These are phyloP conservation scores for Boletus sp. DNA, from an alignment of 768 basidiomycete genomes.

Conservation along the genomic window DNA sequence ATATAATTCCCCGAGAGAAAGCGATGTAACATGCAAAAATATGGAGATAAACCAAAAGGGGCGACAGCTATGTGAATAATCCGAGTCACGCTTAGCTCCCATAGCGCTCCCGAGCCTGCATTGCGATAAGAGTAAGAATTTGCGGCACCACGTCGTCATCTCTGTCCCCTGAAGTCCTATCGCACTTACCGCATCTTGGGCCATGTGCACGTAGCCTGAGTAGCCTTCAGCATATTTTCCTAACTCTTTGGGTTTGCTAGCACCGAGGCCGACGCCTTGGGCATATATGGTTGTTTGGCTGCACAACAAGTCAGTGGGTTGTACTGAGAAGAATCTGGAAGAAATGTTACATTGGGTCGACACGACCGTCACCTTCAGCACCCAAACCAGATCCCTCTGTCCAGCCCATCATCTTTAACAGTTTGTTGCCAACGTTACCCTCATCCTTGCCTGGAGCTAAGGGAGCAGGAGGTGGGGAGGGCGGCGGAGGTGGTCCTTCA, in stretches of 20 bases:
- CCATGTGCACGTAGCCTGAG: constrained; percentile 68
- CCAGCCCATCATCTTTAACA: constrained; percentile 99
- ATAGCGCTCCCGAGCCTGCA: constrained; percentile 36
- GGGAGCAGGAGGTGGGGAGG: constrained; percentile 59
- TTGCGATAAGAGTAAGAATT: constrained; percentile 27
- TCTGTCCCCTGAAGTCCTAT: constrained; percentile 20
- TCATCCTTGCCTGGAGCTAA: constrained; percentile 76
- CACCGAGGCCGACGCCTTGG: constrained; percentile 87
- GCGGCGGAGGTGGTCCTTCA: constrained; percentile 60
- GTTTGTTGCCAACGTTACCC: constrained; percentile 85
- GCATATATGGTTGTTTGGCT: constrained; percentile 86
- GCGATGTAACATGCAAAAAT: constrained; percentile 9
- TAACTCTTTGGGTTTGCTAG: constrained; percentile 83
- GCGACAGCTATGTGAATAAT: constrained; percentile 9
- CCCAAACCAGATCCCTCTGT: constrained; percentile 87
- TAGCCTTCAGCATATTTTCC: constrained; percentile 68
- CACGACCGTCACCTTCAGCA: constrained; percentile 73
- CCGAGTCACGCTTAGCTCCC: constrained; percentile 25
- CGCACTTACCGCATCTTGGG: constrained; percentile 60
- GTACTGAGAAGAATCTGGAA: not conserved
- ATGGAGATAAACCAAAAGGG: constrained; percentile 14
- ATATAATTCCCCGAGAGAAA: constrained; percentile 20
- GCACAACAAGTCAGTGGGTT: constrained; percentile 9
- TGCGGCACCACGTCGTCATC: constrained; percentile 14
- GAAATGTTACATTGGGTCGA: constrained; percentile 72